A percentile compares a stretch with the other conserved stretches of the same genome.
These are phyloP conservation scores for Tagetes patula DNA, from an alignment of 129 eudicot genomes.

Conservation along the genomic window DNA sequence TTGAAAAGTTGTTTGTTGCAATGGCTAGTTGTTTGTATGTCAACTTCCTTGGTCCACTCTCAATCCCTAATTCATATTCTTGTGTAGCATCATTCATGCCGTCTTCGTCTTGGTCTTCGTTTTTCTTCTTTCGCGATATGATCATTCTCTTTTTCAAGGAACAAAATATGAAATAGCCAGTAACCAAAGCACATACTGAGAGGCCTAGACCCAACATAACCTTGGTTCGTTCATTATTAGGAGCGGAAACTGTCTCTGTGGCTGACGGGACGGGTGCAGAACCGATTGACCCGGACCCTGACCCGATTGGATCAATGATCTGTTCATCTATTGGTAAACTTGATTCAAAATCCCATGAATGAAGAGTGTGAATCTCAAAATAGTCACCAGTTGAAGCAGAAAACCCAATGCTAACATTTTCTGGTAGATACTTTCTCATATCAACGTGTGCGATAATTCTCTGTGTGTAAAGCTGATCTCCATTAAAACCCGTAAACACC, in stretches of 20 bases:
- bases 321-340: slow-evolving; percentile 16
- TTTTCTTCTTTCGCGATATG: not conserved
- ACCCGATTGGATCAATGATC: slow-evolving; percentile 13
- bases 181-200: slow-evolving; percentile 9
- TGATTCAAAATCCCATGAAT: slow-evolving; percentile 32
- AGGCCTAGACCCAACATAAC: slow-evolving; percentile 16
- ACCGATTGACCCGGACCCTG: not conserved
- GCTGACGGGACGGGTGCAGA: slow-evolving; percentile 13
- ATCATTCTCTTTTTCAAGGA: slow-evolving; percentile 16
- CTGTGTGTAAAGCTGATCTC: not conserved
- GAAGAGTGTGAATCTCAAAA: slow-evolving; percentile 26
- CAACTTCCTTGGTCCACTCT: slow-evolving; percentile 39
- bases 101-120: not conserved
- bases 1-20: slow-evolving; percentile 43
- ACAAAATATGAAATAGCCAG: slow-evolving; percentile 15
- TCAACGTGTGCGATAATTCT: slow-evolving; percentile 27
- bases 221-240: not conserved
- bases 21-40: slow-evolving; percentile 32
- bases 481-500: slow-evolving; percentile 12
- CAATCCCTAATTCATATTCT: slow-evolving; percentile 25
- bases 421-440: slow-evolving; percentile 34
- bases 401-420: slow-evolving; percentile 32
- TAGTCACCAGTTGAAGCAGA: slow-evolving; percentile 34
- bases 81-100: not conserved
- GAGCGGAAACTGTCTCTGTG: slow-evolving; percentile 7